phyloP scores from a whole-genome alignment of 257 asterid genomes.

The Nicotiana attenuata region DNA sequence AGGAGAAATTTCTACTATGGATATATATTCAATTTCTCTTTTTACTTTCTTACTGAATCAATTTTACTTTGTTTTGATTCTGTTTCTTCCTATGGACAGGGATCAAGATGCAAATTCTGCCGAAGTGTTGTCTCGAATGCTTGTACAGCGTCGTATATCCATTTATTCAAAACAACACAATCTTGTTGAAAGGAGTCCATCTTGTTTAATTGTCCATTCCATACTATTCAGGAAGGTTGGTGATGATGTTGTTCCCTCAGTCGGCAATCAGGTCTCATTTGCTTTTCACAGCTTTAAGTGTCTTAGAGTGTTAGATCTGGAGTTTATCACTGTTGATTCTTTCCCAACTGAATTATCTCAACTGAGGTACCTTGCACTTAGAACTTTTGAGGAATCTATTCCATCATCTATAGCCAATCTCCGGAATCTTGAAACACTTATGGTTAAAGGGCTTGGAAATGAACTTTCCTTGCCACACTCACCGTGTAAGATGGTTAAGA shows the following conservation, averaged over 20 bases:
- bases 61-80: neutral
- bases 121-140: neutral
- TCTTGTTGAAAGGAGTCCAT: neutral
- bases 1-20: neutral
- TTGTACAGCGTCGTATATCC: neutral
- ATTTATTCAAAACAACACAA: neutral
- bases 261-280: neutral
- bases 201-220: neutral
- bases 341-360: neutral
- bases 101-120: neutral
- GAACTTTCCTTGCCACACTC: slow-evolving; percentile 5
- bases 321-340: neutral
- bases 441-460: neutral
- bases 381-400: neutral
- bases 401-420: slow-evolving; percentile 12
- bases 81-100: neutral
- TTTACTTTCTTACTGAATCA: neutral
- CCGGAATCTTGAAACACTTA: slow-evolving; percentile 9
- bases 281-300: neutral
- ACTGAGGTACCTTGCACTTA: slow-evolving; percentile 9
- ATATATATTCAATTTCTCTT: neutral
- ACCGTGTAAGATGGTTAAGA: slow-evolving; percentile 8
- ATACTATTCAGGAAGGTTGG: neutral
- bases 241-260: neutral
- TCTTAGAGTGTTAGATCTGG: slow-evolving; percentile 9